Conservation (phyloP, 129 eudicot species). For the Mikania micrantha region DNA sequence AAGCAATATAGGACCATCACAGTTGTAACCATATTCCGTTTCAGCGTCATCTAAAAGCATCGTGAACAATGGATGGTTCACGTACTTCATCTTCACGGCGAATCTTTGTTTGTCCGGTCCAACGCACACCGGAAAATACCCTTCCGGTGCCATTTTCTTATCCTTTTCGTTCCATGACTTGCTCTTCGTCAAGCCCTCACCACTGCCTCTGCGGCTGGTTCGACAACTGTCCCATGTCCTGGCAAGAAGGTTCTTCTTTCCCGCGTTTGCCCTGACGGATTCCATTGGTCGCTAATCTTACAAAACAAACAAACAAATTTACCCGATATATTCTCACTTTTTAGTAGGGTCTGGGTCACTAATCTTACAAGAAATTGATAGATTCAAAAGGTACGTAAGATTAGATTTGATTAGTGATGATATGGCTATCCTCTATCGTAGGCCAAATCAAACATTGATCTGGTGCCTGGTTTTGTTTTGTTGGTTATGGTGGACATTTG, state of each 20-base stretch:
- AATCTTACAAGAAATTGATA: background rate
- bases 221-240: constrained; percentile 53
- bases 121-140: constrained; percentile 61
- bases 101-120: constrained; percentile 71
- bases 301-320: no score
- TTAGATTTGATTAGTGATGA: background rate
- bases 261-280: background rate
- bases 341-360: background rate
- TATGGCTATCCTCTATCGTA: constrained; percentile 24
- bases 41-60: constrained; percentile 76
- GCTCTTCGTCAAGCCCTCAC: constrained; percentile 27
- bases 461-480: constrained; percentile 17
- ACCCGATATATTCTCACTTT: background rate
- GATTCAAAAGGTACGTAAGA: no score
- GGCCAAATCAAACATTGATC: constrained; percentile 26
- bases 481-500: constrained; percentile 4
- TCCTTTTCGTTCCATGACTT: constrained; percentile 32
- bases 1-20: constrained; percentile 60
- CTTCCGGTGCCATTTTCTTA: constrained; percentile 36
- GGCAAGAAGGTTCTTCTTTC: constrained; percentile 35
- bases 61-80: constrained; percentile 60
- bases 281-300: no score
- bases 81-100: constrained; percentile 45
- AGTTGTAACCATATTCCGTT: constrained; percentile 46
- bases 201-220: constrained; percentile 4